Base-by-base conservation (phyloP, 306 rosid genomes). In the Casuarina glauca region DNA sequence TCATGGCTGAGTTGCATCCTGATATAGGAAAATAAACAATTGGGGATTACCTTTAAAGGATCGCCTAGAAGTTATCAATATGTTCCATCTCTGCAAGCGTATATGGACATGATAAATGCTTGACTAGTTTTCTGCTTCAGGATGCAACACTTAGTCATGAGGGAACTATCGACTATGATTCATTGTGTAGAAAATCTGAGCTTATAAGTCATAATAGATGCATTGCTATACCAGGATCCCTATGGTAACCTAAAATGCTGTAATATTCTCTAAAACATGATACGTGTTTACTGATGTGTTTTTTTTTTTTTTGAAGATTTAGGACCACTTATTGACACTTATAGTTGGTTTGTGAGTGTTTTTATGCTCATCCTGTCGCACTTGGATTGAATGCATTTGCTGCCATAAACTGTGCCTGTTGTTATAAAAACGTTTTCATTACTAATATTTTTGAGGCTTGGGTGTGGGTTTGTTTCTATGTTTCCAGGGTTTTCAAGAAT, bases 401-500 rank as follows among this genome's bases (percentile, higher is more conserved):
- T 41, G 26, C 11, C 5, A 64, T 10, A 44, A 41, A 6, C 70
- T 41, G 7, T 39, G 26, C 11, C 11, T 39, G 8, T 26, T 10
- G 9, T 58, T 39, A 16, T 26, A 41, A 64, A 39, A 16, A 64
- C 39, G 42, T 66, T 4, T 66, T 20, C 49, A 7, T 81, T 11
- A n/a, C 58, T 69, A 75, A 55, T 50, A 15, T 39, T 52, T 75
- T 70, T 54, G 50, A 76, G 45, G 35, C 5, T 66, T 83, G 77
- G 35, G 61, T 67, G 73, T 50, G 68, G 67, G 39, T 76, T 57
- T 35, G 39, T 77, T 79, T 72, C 55, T 66, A 51, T 74, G 60
- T 66, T 73, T 90, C 79, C 83, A 94, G 98, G 98, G 78, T 88
- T 64, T 94, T 92, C 90, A 90, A 91, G 91, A 92, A 92, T 76